These are phyloP conservation scores for Yamagishiella unicocca DNA, from an alignment of 139 green algal species.

Conservation along the genomic window DNA sequence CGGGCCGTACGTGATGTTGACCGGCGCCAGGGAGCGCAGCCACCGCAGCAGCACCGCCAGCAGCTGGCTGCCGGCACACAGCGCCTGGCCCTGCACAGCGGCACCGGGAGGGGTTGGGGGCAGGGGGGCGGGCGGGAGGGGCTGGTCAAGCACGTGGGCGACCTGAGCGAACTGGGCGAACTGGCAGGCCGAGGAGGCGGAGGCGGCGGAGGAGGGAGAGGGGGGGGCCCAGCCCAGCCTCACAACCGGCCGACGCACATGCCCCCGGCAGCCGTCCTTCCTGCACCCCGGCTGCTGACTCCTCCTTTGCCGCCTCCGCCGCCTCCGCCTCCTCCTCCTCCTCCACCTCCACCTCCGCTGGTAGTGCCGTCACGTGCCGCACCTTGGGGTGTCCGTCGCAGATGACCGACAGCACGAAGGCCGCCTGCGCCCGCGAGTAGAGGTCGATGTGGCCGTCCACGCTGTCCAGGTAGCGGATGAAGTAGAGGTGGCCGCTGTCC, in stretches of 20 bases:
- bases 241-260: neutral
- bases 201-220: neutral
- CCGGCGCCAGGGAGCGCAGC: slow-evolving; percentile 61
- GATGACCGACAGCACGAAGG: slow-evolving; percentile 95
- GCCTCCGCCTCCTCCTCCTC: neutral
- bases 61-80: slow-evolving; percentile 66
- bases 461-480: slow-evolving; percentile 93
- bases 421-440: slow-evolving; percentile 78
- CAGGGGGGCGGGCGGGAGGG: neutral
- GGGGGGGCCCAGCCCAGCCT: too few relatives aligned
- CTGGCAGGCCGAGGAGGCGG: neutral
- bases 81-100: slow-evolving; percentile 70
- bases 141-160: neutral
- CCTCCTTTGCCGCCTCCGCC: neutral
- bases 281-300: neutral
- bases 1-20: slow-evolving; percentile 47
- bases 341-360: neutral
- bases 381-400: slow-evolving; percentile 84
- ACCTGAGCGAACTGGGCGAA: neutral
- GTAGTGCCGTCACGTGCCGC: too few relatives aligned
- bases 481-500: slow-evolving; percentile 96
- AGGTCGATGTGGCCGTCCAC: slow-evolving; percentile 50
- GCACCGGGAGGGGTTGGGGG: neutral
- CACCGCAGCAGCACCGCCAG: slow-evolving; percentile 67
- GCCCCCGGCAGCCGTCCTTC: neutral